Conservation (phyloP, 108 stramenopile species). For the Ochromonas danica region DNA sequence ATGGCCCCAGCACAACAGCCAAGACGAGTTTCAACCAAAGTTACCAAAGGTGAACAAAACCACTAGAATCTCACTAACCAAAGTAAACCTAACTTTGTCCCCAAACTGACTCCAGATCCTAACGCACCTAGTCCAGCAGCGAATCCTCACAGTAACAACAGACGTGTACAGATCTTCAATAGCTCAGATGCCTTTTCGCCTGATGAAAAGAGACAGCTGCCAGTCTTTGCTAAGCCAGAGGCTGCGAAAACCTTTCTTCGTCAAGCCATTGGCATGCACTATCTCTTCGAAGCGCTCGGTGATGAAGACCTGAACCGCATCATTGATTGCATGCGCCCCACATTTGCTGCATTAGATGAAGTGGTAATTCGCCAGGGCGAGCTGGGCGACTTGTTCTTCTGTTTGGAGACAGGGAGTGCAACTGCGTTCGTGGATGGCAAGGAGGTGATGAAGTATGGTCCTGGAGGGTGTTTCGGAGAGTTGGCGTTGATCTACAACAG, state of each 20-base stretch:
- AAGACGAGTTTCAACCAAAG: too few species aligned
- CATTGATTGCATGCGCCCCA: constrained; percentile 36
- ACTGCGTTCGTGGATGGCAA: constrained; percentile 42
- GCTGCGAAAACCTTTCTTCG: constrained; percentile 26
- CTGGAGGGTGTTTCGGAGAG: constrained; percentile 60
- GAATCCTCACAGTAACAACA: too few species aligned
- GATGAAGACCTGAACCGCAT: constrained; percentile 16
- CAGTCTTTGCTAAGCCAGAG: constrained; percentile 33
- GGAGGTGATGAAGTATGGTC: constrained; percentile 36
- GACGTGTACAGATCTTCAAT: constrained; percentile 33
- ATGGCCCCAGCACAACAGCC: constrained; percentile 2
- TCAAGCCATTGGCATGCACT: constrained; percentile 1
- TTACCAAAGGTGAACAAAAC: background rate
- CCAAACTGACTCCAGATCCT: too few species aligned
- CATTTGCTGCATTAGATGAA: constrained; percentile 34
- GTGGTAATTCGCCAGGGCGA: constrained; percentile 52
- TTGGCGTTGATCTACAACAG: constrained; percentile 64
- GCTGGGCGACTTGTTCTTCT: constrained; percentile 46
- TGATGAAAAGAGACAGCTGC: constrained; percentile 3
- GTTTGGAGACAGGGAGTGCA: constrained; percentile 42
- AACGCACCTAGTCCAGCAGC: too few species aligned
- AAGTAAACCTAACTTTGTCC: too few species aligned
- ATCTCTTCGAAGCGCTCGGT: constrained; percentile 27
- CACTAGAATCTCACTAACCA: background rate
- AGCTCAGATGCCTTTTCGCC: constrained; percentile 24